phyloP scores from a whole-genome alignment of 2,329 filamentous ascomycete species.

The Phaeosphaeria sp. region DNA sequence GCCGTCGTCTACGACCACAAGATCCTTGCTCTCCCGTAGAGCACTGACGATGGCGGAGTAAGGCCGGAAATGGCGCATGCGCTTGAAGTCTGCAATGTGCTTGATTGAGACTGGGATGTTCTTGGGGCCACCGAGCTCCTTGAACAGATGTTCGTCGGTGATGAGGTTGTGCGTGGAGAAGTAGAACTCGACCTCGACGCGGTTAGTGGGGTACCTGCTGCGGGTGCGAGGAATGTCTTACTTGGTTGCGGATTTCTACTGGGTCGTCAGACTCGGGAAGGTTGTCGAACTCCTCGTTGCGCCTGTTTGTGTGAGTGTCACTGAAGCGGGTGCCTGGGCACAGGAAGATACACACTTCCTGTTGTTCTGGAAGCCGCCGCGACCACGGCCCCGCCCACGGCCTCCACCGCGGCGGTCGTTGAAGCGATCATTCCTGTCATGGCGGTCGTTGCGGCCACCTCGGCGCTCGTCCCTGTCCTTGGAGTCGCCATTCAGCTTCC shows the following conservation, averaged over 20 bases:
- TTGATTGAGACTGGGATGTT: conserved; percentile 84
- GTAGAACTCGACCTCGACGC: conserved; percentile 87
- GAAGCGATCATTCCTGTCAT: conserved; percentile 16
- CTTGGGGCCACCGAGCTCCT: conserved; percentile 74
- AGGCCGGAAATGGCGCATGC: conserved; percentile 94
- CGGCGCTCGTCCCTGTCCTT: conserved; percentile 15
- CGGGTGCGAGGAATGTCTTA: conserved; percentile 46
- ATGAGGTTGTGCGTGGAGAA: conserved; percentile 91
- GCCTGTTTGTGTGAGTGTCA: conserved; percentile 19
- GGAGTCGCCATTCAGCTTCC: conserved; percentile 23
- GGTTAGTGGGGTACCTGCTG: conserved; percentile 19
- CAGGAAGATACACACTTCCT: conserved; percentile 12
- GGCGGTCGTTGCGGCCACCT: conserved; percentile 18
- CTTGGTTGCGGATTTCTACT: conserved; percentile 81
- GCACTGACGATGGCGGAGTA: conserved; percentile 84
- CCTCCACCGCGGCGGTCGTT: conserved; percentile 11
- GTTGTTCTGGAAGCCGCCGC: conserved; percentile 25
- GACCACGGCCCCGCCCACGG: conserved; percentile 18
- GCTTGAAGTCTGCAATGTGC: conserved; percentile 84
- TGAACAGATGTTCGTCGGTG: conserved; percentile 85
- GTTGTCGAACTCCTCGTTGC: conserved; percentile 42
- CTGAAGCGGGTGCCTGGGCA: background rate
- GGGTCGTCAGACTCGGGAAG: conserved; percentile 79
- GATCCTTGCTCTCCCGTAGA: conserved; percentile 74
- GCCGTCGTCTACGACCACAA: conserved; percentile 77